phyloP scores from a whole-genome alignment of 768 basidiomycete genomes.

The Tylopilus sp. region DNA sequence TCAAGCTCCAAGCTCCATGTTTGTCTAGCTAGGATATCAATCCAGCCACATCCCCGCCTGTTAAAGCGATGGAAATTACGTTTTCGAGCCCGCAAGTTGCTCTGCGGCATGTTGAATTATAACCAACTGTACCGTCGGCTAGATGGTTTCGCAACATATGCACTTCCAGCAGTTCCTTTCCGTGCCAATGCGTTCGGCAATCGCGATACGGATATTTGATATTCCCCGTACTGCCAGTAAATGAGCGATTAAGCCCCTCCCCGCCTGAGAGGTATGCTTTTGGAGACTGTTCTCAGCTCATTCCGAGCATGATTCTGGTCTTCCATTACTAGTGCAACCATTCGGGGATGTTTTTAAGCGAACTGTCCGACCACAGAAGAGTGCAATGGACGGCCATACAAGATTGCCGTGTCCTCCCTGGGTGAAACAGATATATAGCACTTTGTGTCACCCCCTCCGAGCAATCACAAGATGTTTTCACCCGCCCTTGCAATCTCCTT shows the following conservation, averaged over 20 bases:
- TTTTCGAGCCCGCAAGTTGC: neutral
- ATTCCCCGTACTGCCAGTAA: neutral
- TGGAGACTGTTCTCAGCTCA: neutral
- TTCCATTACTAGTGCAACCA: neutral
- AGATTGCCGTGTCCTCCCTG: neutral
- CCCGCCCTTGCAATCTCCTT: neutral
- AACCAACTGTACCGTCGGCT: neutral
- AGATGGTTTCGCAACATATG: neutral
- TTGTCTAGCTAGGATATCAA: neutral
- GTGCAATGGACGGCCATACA: neutral
- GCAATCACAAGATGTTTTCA: neutral
- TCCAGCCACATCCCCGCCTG: neutral
- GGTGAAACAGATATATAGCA: constrained; percentile 6
- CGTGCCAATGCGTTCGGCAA: neutral
- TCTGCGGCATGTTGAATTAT: neutral
- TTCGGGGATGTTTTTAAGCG: neutral
- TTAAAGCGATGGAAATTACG: neutral
- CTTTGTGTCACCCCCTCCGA: neutral
- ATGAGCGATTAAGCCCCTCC: neutral
- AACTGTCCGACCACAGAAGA: neutral
- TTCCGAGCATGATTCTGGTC: neutral
- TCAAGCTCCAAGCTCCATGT: too few relatives aligned
- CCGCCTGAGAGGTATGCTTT: neutral
- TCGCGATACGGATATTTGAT: neutral
- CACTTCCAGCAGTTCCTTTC: neutral